Percentiles rank a stretch among this genome's conserved stretches.
Evolutionary conservation across 129 eudicot genomes (phyloP).

Genomic region (Saussurea involucrata): DNA sequence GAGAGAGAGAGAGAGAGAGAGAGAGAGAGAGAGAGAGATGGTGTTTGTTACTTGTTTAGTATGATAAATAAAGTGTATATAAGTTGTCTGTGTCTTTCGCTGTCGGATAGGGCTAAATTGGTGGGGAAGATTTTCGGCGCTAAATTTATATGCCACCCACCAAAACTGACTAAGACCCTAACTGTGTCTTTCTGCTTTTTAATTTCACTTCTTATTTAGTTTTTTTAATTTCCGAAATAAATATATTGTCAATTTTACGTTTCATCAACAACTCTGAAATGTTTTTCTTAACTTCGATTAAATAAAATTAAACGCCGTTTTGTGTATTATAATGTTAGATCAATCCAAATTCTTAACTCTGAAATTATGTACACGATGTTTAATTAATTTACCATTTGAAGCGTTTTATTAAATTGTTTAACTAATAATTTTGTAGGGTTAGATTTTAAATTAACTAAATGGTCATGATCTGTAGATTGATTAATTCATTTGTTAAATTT

Average conservation of each 20-base stretch:
- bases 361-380: too few relatives aligned
- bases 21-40: conserved; percentile 25
- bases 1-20: conserved; percentile 11
- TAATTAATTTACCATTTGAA: not conserved
- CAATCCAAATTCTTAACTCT: not conserved
- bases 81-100: conserved; percentile 37
- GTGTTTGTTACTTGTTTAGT: conserved; percentile 30
- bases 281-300: not conserved
- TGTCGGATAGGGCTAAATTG: conserved; percentile 56
- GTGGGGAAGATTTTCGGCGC: conserved; percentile 59
- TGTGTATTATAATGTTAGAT: not conserved
- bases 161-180: conserved; percentile 54
- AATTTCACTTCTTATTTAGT: not conserved
- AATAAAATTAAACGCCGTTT: not conserved
- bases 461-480: not conserved
- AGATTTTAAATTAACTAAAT: not conserved
- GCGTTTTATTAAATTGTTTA: not conserved
- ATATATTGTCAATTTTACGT: conserved; percentile 1
- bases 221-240: not conserved
- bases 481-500: not conserved
- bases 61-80: conserved; percentile 26
- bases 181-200: conserved; percentile 3
- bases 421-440: too few relatives aligned
- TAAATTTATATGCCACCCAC: conserved; percentile 53
- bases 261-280: not conserved